phyloP scores from a whole-genome alignment of 306 rosid species.

The Medicago ruthenica region DNA sequence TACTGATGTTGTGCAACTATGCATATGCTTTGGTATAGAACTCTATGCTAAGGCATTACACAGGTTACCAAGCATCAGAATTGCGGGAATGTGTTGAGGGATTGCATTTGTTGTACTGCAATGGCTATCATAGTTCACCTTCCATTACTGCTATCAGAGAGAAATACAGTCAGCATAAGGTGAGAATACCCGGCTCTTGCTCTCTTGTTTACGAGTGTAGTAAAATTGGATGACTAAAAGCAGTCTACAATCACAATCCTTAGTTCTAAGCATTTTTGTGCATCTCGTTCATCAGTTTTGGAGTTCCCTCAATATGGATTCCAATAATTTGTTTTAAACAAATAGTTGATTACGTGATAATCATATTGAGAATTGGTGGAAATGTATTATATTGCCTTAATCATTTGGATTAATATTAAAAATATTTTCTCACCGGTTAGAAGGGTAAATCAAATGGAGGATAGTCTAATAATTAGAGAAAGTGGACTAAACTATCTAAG shows the following conservation, averaged over 20 bases:
- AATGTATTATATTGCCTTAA: constrained; percentile 19
- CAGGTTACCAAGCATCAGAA: constrained; percentile 61
- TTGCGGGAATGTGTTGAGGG: constrained; percentile 61
- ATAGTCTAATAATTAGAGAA: background rate
- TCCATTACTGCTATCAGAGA: constrained; percentile 55
- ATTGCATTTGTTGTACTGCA: constrained; percentile 54
- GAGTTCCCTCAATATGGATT: constrained; percentile 4
- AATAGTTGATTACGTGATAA: constrained; percentile 3
- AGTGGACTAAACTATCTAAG: background rate
- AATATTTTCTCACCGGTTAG: background rate
- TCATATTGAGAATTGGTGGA: background rate
- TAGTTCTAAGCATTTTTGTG: constrained; percentile 24
- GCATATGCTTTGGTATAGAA: constrained; percentile 52
- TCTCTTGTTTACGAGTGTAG: background rate
- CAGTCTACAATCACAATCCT: constrained; percentile 3
- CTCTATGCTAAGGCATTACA: constrained; percentile 58
- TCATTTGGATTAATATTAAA: background rate
- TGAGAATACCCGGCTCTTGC: constrained; percentile 35
- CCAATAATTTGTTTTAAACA: constrained; percentile 3
- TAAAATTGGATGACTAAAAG: constrained; percentile 9
- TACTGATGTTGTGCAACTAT: constrained; percentile 31
- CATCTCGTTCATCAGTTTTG: background rate
- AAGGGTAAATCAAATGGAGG: constrained; percentile 15
- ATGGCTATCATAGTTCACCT: constrained; percentile 49
- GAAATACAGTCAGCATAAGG: constrained; percentile 81